Percentiles rank a stretch among this genome's conserved stretches.
These are phyloP conservation scores for Pichia sp. DNA, from an alignment of 1,139 yeast genomes.

Conservation along the genomic window DNA sequence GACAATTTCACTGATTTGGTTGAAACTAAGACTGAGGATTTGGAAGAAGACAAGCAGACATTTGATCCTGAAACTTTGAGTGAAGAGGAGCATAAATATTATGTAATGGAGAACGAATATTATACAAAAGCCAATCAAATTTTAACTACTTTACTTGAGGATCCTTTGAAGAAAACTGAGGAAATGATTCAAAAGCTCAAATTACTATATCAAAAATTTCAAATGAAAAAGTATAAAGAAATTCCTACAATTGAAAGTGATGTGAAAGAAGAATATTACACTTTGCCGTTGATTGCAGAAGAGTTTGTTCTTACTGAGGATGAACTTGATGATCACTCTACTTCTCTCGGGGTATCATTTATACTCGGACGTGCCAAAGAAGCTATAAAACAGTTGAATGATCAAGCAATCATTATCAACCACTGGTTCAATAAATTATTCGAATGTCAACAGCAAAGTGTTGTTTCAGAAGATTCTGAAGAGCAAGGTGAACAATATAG, in stretches of 20 bases:
- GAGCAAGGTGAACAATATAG: constrained; percentile 71
- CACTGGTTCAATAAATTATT: constrained; percentile 44
- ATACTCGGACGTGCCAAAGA: constrained; percentile 13
- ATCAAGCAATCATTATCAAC: constrained; percentile 52
- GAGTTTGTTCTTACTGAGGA: constrained; percentile 1
- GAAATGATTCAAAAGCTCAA: constrained; percentile 19
- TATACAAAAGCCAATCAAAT: constrained; percentile 25
- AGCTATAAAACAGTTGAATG: constrained; percentile 39
- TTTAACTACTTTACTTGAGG: constrained; percentile 22
- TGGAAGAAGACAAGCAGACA: constrained; percentile 24
- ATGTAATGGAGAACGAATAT: constrained; percentile 22
- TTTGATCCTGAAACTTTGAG: constrained; percentile 19
- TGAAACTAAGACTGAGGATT: constrained; percentile 18
- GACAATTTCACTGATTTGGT: constrained; percentile 22
- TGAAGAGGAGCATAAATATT: constrained; percentile 18
- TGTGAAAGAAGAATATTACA: constrained; percentile 7
- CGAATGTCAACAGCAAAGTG: constrained; percentile 35
- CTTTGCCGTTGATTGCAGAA: constrained; percentile 3
- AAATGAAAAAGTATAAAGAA: constrained; percentile 6
- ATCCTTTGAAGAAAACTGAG: constrained; percentile 22
- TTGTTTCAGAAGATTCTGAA: constrained; percentile 32
- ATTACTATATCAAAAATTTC: constrained; percentile 9
- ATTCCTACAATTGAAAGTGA: constrained; percentile 6
- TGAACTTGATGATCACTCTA: constrained; percentile 12
- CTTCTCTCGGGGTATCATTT: constrained; percentile 14